phyloP scores from a whole-genome alignment of 306 rosid genomes.

The Benincasa hispida region DNA sequence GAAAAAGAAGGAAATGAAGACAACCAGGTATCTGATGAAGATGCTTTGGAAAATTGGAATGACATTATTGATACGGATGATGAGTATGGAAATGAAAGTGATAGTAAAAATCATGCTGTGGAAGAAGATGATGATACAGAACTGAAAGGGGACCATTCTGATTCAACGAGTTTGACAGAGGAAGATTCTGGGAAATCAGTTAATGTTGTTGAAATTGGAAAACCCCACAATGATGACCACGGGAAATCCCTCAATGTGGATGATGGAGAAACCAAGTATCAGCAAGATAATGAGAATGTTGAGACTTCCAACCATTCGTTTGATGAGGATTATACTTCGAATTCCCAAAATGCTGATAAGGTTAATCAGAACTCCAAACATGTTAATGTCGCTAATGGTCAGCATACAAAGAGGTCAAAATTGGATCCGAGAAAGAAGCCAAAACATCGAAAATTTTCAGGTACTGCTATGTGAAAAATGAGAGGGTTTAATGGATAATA shows the following conservation, averaged over 20 bases:
- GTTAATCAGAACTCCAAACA: constrained; percentile 32
- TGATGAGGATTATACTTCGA: constrained; percentile 19
- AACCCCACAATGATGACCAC: constrained; percentile 21
- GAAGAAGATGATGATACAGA: constrained; percentile 41
- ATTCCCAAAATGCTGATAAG: constrained; percentile 15
- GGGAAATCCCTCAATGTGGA: constrained; percentile 24
- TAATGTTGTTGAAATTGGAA: constrained; percentile 11
- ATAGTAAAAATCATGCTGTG: constrained; percentile 30
- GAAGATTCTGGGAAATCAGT: constrained; percentile 28
- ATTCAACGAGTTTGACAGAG: constrained; percentile 10
- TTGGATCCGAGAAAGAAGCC: constrained; percentile 48
- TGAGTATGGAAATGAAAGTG: constrained; percentile 75
- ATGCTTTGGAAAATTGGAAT: constrained; percentile 28
- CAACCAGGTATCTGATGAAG: constrained; percentile 14
- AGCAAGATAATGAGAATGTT: constrained; percentile 20
- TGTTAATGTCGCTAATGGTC: constrained; percentile 17
- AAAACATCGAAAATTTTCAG: constrained; percentile 59
- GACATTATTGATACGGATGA: constrained; percentile 41
- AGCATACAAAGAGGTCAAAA: constrained; percentile 29
- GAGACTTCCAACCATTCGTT: constrained; percentile 17
- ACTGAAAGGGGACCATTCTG: constrained; percentile 25
- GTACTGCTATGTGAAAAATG: constrained; percentile 16
- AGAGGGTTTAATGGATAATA: neutral
- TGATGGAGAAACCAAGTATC: constrained; percentile 20
- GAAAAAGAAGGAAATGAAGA: constrained; percentile 15